These are phyloP conservation scores for Fusarium pilosicola DNA, from an alignment of 2,329 filamentous ascomycete species.

Conservation along the genomic window DNA sequence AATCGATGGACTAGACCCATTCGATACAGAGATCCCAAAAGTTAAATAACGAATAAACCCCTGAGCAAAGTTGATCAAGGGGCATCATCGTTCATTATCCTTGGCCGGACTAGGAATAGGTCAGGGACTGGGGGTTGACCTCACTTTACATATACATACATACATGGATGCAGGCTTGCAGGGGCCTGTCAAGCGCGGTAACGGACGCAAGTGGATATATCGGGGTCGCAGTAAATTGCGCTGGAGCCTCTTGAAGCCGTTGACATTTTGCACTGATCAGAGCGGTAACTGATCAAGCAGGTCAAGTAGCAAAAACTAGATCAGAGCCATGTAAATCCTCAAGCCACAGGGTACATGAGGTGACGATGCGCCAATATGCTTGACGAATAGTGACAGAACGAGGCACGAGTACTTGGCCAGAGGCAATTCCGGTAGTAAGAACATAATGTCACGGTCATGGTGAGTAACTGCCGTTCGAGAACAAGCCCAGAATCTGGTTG, in stretches of 20 bases:
- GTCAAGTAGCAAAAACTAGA: background rate
- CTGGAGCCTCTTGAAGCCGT: conserved; percentile 17
- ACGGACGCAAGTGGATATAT: conserved; percentile 31
- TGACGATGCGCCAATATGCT: background rate
- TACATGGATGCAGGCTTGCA: conserved; percentile 22
- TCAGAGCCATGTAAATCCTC: conserved; percentile 21
- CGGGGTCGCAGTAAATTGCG: conserved; percentile 42
- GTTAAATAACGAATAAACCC: conserved; percentile 9
- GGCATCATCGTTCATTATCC: conserved; percentile 15
- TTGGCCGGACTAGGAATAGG: conserved; percentile 28
- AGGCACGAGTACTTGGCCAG: background rate
- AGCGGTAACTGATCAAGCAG: background rate
- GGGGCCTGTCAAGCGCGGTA: conserved; percentile 23
- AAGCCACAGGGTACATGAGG: conserved; percentile 7
- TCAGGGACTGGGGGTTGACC: conserved; percentile 16
- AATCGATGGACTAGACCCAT: background rate
- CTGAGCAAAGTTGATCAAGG: conserved; percentile 31
- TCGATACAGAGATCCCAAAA: conserved; percentile 6
- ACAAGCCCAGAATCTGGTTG: background rate
- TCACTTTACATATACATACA: background rate
- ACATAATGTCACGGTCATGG: background rate
- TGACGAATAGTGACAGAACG: background rate
- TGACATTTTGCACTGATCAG: conserved; percentile 1
- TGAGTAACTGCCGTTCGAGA: background rate
- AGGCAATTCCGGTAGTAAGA: background rate